A percentile compares a stretch with the other conserved stretches of the same genome.
These are phyloP conservation scores for Naganishia randhawae DNA, from an alignment of 768 basidiomycete genomes.

Conservation along the genomic window DNA sequence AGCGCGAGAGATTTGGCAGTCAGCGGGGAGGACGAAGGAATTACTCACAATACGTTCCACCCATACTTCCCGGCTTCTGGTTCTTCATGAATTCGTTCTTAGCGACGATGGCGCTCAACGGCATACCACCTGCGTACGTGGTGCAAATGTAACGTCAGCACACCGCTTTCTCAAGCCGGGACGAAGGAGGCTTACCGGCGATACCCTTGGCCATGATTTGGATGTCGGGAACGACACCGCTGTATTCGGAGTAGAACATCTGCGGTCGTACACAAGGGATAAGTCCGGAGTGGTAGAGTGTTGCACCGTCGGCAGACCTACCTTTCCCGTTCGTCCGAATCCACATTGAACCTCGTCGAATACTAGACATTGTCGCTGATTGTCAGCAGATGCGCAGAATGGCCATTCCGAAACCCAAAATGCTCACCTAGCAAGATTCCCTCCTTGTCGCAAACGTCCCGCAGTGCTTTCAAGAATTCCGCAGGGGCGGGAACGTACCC, in stretches of 20 bases:
- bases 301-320: neutral
- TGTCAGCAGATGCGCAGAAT: neutral
- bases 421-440: constrained; percentile 64
- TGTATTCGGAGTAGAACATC: constrained; percentile 62
- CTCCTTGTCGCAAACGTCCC: constrained; percentile 80
- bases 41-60: constrained; percentile 38
- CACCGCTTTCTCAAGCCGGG: neutral
- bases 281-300: neutral
- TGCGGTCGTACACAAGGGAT: neutral
- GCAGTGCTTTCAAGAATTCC: constrained; percentile 72
- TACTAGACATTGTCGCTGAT: constrained; percentile 55
- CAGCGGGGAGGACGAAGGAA: neutral
- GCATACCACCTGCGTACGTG: constrained; percentile 68
- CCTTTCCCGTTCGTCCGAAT: constrained; percentile 76
- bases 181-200: constrained; percentile 27
- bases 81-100: constrained; percentile 74
- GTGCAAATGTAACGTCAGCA: neutral
- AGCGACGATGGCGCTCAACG: constrained; percentile 78
- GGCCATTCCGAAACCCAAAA: neutral
- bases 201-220: constrained; percentile 78
- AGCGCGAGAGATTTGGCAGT: too few species aligned
- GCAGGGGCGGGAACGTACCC: constrained; percentile 86
- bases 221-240: constrained; percentile 81
- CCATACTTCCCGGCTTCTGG: constrained; percentile 67
- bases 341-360: constrained; percentile 66